These are phyloP conservation scores for Phytopythium kandeliae DNA, from an alignment of 352 stramenopile species.

Conservation along the genomic window DNA sequence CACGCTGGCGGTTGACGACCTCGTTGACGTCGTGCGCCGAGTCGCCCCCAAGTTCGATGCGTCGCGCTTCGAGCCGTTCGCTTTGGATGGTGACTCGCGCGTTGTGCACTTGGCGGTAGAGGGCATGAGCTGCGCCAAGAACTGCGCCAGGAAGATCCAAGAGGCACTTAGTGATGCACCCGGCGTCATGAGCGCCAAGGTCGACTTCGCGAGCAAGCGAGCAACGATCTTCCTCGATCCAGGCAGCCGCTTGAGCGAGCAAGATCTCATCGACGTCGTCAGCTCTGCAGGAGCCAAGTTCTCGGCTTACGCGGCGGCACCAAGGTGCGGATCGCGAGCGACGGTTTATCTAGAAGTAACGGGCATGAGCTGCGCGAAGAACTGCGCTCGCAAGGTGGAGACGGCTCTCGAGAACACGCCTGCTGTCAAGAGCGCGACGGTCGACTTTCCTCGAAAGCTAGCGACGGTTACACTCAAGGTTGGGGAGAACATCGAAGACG, in stretches of 20 bases:
- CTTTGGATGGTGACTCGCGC: conserved; percentile 47
- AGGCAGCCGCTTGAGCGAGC: conserved; percentile 53
- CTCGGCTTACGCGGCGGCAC: conserved; percentile 36
- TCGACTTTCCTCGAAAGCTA: conserved; percentile 66
- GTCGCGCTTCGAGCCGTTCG: conserved; percentile 61
- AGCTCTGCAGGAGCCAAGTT: conserved; percentile 58
- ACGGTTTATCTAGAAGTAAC: conserved; percentile 52
- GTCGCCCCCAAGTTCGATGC: conserved; percentile 46
- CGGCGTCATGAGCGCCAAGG: conserved; percentile 73
- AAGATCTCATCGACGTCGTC: conserved; percentile 60
- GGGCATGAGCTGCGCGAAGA: conserved; percentile 81
- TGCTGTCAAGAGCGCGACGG: conserved; percentile 47
- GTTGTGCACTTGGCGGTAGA: conserved; percentile 67
- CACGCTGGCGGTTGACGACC: conserved; percentile 51
- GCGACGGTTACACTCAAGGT: conserved; percentile 52
- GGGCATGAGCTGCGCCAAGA: conserved; percentile 75
- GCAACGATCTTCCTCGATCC: conserved; percentile 74
- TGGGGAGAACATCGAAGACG: conserved; percentile 37
- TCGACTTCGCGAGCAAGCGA: conserved; percentile 73
- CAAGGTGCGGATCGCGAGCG: conserved; percentile 30
- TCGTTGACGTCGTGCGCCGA: conserved; percentile 52
- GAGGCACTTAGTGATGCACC: conserved; percentile 40
- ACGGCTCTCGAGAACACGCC: conserved; percentile 35
- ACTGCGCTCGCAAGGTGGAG: conserved; percentile 73
- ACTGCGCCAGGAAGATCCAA: conserved; percentile 75